Base-by-base conservation (phyloP, 1,139 yeast species). In the Taphrina populina region DNA sequence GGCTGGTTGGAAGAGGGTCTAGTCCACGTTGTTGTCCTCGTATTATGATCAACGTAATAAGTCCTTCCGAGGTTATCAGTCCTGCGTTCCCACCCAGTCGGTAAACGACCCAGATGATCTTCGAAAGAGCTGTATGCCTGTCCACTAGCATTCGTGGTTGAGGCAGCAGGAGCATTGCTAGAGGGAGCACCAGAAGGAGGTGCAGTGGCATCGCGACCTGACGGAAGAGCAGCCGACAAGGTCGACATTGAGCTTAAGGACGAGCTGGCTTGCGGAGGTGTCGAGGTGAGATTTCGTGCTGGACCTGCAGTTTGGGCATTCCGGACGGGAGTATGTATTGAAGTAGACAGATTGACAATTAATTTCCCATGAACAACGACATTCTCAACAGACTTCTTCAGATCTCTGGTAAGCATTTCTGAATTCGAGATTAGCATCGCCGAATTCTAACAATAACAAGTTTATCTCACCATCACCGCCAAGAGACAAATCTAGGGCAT, bases 61-160 rank as follows among this genome's bases (percentile, higher is more conserved):
- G 97, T 92, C 67, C 99, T 81, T 29, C 98, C 98, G 66, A 88
- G 86, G 69, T 88, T 88, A 70, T 92, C 99, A 1, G 97, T 90
- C 70, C 97, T 81, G 65, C 98, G 82, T 71, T 92, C 99, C 98
- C 98, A 92, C 2, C 99, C 99, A 2, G 96, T 87, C 4, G 98
- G 99, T 63, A 92, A 76, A 66, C 96, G 78, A 47, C 99, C 99
- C 65, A 83, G 81, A 68, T 92, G 97, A 71, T 92, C 99, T 71
- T 92, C 98, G 69, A 92, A 92, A 1, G 97, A 87, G 1, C 95
- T 85, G 65, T 82, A 84, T 64, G 83, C 92, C 67, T 88, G 78
- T 34, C 69, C 62, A 53, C 64, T 58, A 15, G 66, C 45, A 44
- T 62, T 52, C 27, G 62, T 55, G 26, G 60, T 61, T 26, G 66